Evolutionary conservation across 805 yeast genomes (phyloP), one percentile per base, ranked within the genome.

Genomic region (Saccharomycopsis lassenensis): DNA sequence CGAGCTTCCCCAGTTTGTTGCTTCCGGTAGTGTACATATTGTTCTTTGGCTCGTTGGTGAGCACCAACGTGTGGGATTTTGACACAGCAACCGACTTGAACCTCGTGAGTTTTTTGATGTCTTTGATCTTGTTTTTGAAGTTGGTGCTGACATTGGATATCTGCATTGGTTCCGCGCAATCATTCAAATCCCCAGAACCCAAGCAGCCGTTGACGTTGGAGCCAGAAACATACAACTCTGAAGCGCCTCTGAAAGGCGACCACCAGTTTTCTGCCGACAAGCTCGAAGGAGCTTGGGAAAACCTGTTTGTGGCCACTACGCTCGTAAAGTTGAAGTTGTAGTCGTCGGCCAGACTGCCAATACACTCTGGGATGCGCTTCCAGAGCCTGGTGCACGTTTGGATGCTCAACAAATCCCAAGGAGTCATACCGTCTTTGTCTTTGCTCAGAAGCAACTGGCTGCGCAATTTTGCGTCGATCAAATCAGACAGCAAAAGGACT

Each of bases 371-470:
- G 14, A 63, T 45, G 58, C 67, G 63, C 16, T 56, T 52, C 26
- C 69, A 49, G 31, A 62, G 63, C 39, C 65, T 58, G 32, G 56
- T 71, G 39, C 66, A 60, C 31, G 62, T 63, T 40, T 55, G 51
- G 36, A n/a, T n/a, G 50, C 58, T 24, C 17, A 77, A 58, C 2
- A 84, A 55, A 48, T 84, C 91, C 41, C 83, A 56, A 0, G 95
- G 94, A 0, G 87, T 77, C 16, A 65, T 56, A 1, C 79, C 77
- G 49, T 71, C 76, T 26, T 86, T 61, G 56, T 86, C 96, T 46
- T 75, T 77, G 20, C 69, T 58, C 26, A 65, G 64, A 22, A 77
- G 51, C 7, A 75, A 52, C 1, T 56, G 49, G 10, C 55, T 50
- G 28, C 54, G 48, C 12, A 43, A 41, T 23, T 37, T 40, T 2